Evolutionary conservation across 2,329 filamentous ascomycete genomes (phyloP), one percentile per base, ranked within the genome.

Genomic region (Coniochaeta sp.): DNA sequence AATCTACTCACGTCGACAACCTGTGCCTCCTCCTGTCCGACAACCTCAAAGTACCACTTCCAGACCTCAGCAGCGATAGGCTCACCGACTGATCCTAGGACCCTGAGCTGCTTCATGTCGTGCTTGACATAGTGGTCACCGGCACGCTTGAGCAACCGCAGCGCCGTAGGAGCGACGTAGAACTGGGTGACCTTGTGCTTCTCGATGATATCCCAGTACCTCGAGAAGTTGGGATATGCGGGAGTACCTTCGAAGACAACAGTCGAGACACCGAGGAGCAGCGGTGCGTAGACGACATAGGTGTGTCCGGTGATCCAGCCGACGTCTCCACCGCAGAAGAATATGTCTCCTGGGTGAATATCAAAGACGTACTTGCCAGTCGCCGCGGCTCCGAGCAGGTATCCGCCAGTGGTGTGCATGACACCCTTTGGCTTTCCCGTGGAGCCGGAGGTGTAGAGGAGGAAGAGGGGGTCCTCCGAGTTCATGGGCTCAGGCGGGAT

Each of bases 341-440:
- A 97, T 64, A 85, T 86, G 75, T 99, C 95, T 59, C 89, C 87
- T 64, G 93, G 89, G 74, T 99, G 95, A 64, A 99, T 96, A 74
- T 99, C 95, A 72, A 99, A 99, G 63, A 98, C 93, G 74, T 99
- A 98, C 78, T 98, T 99, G 75, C 93, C 93, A 14, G 95, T 99
- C 69, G 89, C 83, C 36, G 95, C 93, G 58, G 93, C 93, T 62
- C 95, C 95, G 8, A 98, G 78, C n/a, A 99, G 84, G 74, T 98
- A 99, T 58, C 95, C 95, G 62, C 81, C 95, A 38, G 93, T 99
- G 28, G 92, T 96, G 83, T 99, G 95, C 91, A 99, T 89, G 60
- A 99, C 90, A 76, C 95, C 95, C 86, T 99, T 99, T 66, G 95
- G 95, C 84, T 98, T 98, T 64, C 95, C 95, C 9, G 95, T 99